Evolutionary conservation across 495 filamentous ascomycete species (phyloP).

Genomic region (Aspergillus wentii): DNA sequence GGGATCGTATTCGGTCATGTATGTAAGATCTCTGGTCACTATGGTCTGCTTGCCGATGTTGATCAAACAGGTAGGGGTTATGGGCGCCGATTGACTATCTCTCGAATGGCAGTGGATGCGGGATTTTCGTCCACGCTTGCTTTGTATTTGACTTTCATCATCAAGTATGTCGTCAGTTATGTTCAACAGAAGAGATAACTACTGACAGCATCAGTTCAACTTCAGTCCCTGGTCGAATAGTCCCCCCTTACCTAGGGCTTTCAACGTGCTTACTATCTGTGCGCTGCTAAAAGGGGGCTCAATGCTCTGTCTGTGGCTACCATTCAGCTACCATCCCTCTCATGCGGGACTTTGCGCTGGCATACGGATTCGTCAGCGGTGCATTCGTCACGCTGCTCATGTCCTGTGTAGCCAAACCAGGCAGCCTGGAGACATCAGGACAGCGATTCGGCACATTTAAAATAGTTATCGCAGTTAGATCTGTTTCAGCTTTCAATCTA

Average conservation of each 20-base stretch:
- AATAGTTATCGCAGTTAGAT: slow-evolving; percentile 22
- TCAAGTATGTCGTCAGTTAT: slow-evolving; percentile 19
- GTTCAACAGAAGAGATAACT: too few species aligned
- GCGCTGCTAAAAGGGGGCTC: neutral
- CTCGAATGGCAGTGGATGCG: slow-evolving; percentile 13
- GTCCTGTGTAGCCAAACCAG: slow-evolving; percentile 27
- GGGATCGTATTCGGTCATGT: slow-evolving; percentile 23
- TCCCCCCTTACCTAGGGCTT: neutral
- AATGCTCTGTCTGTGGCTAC: neutral
- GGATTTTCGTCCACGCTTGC: slow-evolving; percentile 18
- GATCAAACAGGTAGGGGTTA: slow-evolving; percentile 19
- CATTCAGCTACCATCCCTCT: slow-evolving; percentile 10
- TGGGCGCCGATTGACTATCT: slow-evolving; percentile 29
- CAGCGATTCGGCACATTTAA: slow-evolving; percentile 26
- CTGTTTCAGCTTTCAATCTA: slow-evolving; percentile 4
- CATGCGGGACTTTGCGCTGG: slow-evolving; percentile 19
- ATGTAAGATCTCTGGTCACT: slow-evolving; percentile 1
- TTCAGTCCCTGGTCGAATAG: too few species aligned
- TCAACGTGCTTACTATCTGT: neutral
- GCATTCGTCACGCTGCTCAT: slow-evolving; percentile 26
- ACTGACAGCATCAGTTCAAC: too few species aligned
- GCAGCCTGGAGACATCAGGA: slow-evolving; percentile 16
- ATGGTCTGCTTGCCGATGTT: neutral
- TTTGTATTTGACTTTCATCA: slow-evolving; percentile 28
- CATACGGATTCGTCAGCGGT: slow-evolving; percentile 35